Base-by-base conservation (phyloP, 2,329 filamentous ascomycete genomes). In the Graphilbum sp. region DNA sequence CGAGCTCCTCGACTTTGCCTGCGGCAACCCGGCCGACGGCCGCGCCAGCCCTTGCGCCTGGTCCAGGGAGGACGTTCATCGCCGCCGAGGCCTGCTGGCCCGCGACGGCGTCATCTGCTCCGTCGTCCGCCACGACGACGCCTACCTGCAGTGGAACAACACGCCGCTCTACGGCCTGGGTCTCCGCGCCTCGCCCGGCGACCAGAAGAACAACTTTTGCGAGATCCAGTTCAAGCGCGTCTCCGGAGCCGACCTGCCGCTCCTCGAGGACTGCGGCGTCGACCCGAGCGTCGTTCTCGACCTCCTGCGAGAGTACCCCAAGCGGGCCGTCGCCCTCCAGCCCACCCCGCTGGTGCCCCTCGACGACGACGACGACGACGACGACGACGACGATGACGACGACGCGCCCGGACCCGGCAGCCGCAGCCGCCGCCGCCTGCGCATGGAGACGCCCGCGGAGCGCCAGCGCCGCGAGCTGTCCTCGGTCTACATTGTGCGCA, bases 401-500 rank as follows among this genome's bases (percentile, higher is more conserved):
- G 23, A 25, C n/a, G n/a, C n/a, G n/a, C n/a, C n/a, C n/a, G n/a
- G n/a, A n/a, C n/a, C n/a, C n/a, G n/a, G n/a, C n/a, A n/a, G n/a
- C n/a, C n/a, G n/a, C n/a, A n/a, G n/a, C n/a, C n/a, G n/a, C n/a
- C n/a, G n/a, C n/a, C n/a, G n/a, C n/a, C n/a, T n/a, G n/a, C n/a
- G n/a, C n/a, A n/a, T n/a, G n/a, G n/a, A n/a, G n/a, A n/a, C n/a
- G n/a, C n/a, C n/a, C n/a, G n/a, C n/a, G n/a, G n/a, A n/a, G n/a
- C n/a, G n/a, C 19, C 15, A 7, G 15, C 45, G 45, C 24, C 38
- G 39, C 18, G 30, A 39, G 11, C 35, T 43, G 25, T 49, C 48
- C 3, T 47, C 37, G 25, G 33, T 51, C 30, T 51, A 49, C 41
- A 35, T 43, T 21, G 49, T 52, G 13, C 46, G 48, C 17, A 24